A percentile compares a stretch with the other conserved stretches of the same genome.
These are phyloP conservation scores for Dothistroma pini DNA, from an alignment of 2,329 filamentous ascomycete genomes.

Conservation along the genomic window DNA sequence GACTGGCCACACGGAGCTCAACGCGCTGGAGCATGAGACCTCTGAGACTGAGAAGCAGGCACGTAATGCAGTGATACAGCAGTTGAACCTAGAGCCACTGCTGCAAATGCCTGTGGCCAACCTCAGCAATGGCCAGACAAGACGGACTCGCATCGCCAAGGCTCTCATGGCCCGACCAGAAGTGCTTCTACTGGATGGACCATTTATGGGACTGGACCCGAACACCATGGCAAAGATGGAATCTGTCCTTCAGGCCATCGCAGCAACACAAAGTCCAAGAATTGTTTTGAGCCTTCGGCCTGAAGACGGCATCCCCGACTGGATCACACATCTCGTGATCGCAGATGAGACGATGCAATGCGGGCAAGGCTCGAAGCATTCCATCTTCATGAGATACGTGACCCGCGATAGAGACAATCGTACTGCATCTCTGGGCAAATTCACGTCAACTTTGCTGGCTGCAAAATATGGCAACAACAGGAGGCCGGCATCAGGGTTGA, in stretches of 20 bases:
- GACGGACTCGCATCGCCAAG: conserved; percentile 81
- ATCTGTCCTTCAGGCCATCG: conserved; percentile 64
- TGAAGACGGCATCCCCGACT: conserved; percentile 82
- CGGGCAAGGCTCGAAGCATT: conserved; percentile 61
- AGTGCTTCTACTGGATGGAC: conserved; percentile 82
- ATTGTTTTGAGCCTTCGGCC: conserved; percentile 75
- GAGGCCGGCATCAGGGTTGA: conserved; percentile 10
- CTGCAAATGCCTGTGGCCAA: conserved; percentile 81
- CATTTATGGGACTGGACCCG: conserved; percentile 94
- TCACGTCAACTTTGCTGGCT: background rate
- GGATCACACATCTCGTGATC: conserved; percentile 82
- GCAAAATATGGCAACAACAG: background rate
- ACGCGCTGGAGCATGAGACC: conserved; percentile 59
- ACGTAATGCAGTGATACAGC: conserved; percentile 61
- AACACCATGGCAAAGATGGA: conserved; percentile 71
- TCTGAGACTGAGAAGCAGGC: conserved; percentile 43
- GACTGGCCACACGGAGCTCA: conserved; percentile 76
- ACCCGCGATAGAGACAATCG: background rate
- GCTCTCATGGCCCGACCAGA: conserved; percentile 76
- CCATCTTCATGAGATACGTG: conserved; percentile 42
- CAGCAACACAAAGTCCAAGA: conserved; percentile 63
- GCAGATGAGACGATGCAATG: conserved; percentile 65
- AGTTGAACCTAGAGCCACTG: conserved; percentile 66
- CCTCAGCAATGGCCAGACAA: conserved; percentile 88
- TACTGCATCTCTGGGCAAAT: background rate